phyloP scores from a whole-genome alignment of 768 basidiomycete species.

The Russula sp. region DNA sequence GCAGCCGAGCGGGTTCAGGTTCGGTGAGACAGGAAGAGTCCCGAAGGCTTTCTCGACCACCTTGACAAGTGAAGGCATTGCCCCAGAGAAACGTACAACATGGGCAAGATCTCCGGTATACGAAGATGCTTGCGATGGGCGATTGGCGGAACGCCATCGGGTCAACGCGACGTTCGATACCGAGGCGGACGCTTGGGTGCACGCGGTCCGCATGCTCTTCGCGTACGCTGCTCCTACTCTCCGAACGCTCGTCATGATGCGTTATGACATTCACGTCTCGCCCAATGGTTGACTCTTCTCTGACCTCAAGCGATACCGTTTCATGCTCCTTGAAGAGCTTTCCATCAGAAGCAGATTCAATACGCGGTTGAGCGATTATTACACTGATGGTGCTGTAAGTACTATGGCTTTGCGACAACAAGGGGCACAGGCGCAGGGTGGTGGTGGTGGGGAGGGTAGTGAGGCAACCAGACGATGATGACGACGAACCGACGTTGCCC shows the following conservation, averaged over 20 bases:
- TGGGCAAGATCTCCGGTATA: constrained; percentile 24
- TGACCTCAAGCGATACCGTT: constrained; percentile 24
- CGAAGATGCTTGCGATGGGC: constrained; percentile 21
- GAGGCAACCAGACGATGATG: background rate
- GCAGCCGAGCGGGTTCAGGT: too few relatives aligned
- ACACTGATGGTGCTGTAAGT: constrained; percentile 1
- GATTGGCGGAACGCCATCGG: constrained; percentile 23
- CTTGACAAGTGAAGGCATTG: too few relatives aligned
- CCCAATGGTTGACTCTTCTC: constrained; percentile 27
- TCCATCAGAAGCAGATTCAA: constrained; percentile 29
- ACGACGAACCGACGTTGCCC: constrained; percentile 15
- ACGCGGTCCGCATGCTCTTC: constrained; percentile 24
- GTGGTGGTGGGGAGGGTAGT: background rate
- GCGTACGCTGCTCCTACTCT: constrained; percentile 26
- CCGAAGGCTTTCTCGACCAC: too few relatives aligned
- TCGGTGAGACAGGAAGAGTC: too few relatives aligned
- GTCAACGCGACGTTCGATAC: constrained; percentile 22
- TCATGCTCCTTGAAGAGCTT: constrained; percentile 25
- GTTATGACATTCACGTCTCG: constrained; percentile 29
- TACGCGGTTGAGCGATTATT: constrained; percentile 23
- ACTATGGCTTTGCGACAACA: background rate
- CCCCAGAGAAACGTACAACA: too few relatives aligned
- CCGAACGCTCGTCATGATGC: constrained; percentile 28
- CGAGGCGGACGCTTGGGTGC: constrained; percentile 25
- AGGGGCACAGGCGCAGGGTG: background rate